phyloP scores from a whole-genome alignment of 352 stramenopile species.

The Phytophthora melonis region DNA sequence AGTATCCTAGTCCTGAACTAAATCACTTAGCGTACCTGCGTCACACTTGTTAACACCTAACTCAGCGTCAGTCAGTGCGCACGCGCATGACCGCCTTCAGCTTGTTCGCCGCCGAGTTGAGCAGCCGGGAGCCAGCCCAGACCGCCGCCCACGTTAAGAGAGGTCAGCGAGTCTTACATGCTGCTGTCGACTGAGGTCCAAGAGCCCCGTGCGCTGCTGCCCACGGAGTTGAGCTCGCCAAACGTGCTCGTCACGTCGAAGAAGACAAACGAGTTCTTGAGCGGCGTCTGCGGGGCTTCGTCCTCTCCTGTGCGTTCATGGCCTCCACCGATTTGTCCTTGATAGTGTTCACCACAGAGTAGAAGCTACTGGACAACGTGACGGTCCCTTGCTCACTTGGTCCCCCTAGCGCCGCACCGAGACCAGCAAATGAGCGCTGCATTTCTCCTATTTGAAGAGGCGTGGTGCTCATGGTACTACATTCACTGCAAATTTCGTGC shows the following conservation, averaged over 20 bases:
- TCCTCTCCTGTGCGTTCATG: slow-evolving; percentile 11
- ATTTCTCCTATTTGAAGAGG: too few species aligned
- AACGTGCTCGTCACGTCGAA: slow-evolving; percentile 49
- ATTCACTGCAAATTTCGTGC: too few species aligned
- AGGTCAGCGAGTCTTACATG: slow-evolving; percentile 37
- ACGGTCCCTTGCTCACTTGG: neutral
- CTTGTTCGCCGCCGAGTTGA: slow-evolving; percentile 57
- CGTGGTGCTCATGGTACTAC: too few species aligned
- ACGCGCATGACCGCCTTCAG: too few species aligned
- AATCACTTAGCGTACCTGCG: too few species aligned
- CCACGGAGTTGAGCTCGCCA: slow-evolving; percentile 49
- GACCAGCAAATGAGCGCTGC: too few species aligned
- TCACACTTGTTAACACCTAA: too few species aligned
- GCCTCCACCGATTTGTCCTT: slow-evolving; percentile 24
- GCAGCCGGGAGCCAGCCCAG: slow-evolving; percentile 62
- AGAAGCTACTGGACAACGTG: slow-evolving; percentile 64
- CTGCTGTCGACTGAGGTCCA: slow-evolving; percentile 34
- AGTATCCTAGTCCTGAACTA: too few species aligned
- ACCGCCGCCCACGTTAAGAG: slow-evolving; percentile 42
- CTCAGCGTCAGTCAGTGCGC: too few species aligned
- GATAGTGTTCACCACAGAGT: slow-evolving; percentile 54
- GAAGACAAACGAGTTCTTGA: slow-evolving; percentile 62
- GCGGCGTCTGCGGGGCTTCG: slow-evolving; percentile 19
- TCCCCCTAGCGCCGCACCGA: too few species aligned
- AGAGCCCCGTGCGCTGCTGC: slow-evolving; percentile 32